Base-by-base conservation (phyloP, 2,329 filamentous ascomycete genomes). In the Penicillium occitanis region DNA sequence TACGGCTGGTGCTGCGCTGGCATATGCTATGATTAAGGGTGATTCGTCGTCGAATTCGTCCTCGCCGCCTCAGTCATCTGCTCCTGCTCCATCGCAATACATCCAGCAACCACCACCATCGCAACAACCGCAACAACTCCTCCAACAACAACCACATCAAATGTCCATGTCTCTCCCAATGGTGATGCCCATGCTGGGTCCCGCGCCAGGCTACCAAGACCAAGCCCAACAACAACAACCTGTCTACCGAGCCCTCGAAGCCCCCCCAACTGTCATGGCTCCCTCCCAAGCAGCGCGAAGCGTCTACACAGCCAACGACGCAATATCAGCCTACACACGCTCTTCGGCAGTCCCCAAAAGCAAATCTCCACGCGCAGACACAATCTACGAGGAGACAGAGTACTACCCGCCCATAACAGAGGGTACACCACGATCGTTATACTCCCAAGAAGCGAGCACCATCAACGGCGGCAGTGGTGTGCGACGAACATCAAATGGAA, bases 1-100 rank as follows among this genome's bases (percentile, higher is more conserved):
- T 37, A 91, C 91, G 17, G 91, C 91, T 19, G 91, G 90, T 46
- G 91, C 89, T 42, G 90, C 90, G 10, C 82, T 91, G 48, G 90
- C 91, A 10, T 96, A 95, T 77, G 88, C 87, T 25, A 88, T 92
- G 81, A 84, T 88, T 69, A 88, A 86, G 70, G 83, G 84, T 67
- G 88, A 90, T 46, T 71, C 73, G 1, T 69, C 75, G 14, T 71
- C 72, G 11, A 61, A 64, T 44, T 66, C 69, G 8, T 70, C 74
- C 5, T 37, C 61, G 19, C 63, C 63, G 35, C 70, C 71, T 19
- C 72, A 72, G 71, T 68, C 71, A 65, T 67, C 69, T 66, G 17
- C 72, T 67, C 25, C 73, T 13, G 63, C 57, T 42, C 37, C 59
- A 68, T 63, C 59, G 4, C 63, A 63, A 42, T 64, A 67, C n/a